These are phyloP conservation scores for Solanum tarapatanum DNA, from an alignment of 257 asterid genomes.

Conservation along the genomic window DNA sequence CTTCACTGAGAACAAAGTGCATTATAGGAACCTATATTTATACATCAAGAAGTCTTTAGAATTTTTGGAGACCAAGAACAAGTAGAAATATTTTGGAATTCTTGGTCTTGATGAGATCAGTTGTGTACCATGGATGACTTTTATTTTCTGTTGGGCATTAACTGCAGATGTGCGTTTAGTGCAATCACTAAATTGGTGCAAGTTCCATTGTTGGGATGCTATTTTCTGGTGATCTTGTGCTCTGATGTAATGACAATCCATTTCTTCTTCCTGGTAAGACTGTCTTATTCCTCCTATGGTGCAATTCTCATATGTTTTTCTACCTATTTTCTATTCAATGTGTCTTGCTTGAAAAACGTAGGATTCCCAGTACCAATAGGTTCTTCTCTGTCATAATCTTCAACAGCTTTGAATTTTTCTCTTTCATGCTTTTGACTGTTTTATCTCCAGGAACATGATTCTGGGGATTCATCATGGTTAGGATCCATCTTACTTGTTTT, in stretches of 20 bases:
- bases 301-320: neutral
- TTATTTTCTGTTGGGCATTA: neutral
- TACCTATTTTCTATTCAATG: neutral
- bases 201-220: slow-evolving; percentile 81
- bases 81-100: neutral
- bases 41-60: neutral
- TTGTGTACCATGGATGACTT: neutral
- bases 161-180: slow-evolving; percentile 75
- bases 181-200: slow-evolving; percentile 67
- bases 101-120: neutral
- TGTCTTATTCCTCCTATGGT: neutral
- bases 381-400: neutral
- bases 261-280: slow-evolving; percentile 90
- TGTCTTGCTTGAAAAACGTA: neutral
- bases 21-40: neutral
- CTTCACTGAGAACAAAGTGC: neutral
- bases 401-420: neutral
- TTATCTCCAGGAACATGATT: neutral
- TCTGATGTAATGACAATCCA: slow-evolving; percentile 95
- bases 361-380: neutral
- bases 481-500: slow-evolving; percentile 1
- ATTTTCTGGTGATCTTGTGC: slow-evolving; percentile 82
- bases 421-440: neutral
- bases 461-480: neutral
- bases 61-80: neutral